A percentile compares a stretch with the other conserved stretches of the same genome.
Evolutionary conservation across 2,329 filamentous ascomycete genomes (phyloP).

Genomic region (Neopestalotiopsis clavispora): DNA sequence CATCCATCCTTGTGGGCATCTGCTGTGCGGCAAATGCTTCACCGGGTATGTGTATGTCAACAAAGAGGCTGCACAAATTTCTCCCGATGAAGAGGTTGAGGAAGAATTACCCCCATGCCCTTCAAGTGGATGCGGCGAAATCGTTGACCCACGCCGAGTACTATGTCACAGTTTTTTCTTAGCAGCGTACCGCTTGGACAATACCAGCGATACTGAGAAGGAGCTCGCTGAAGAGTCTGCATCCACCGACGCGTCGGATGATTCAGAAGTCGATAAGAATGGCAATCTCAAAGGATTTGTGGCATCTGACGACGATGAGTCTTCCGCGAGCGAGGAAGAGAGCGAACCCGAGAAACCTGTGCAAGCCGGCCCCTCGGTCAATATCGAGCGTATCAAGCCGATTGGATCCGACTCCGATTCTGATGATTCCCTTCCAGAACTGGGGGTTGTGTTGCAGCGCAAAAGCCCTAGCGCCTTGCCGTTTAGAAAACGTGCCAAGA

Average conservation of each 20-base stretch:
- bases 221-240: slow-evolving; percentile 17
- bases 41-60: slow-evolving; percentile 25
- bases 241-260: slow-evolving; percentile 19
- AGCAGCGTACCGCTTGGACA: slow-evolving; percentile 24
- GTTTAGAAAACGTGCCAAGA: neutral
- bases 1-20: slow-evolving; percentile 36
- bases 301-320: slow-evolving; percentile 6
- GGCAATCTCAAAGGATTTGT: slow-evolving; percentile 17
- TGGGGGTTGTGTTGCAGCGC: neutral
- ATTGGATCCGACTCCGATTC: neutral
- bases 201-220: slow-evolving; percentile 6
- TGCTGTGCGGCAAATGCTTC: slow-evolving; percentile 34
- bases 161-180: slow-evolving; percentile 30
- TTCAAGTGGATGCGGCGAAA: slow-evolving; percentile 17
- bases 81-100: slow-evolving; percentile 11
- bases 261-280: slow-evolving; percentile 24
- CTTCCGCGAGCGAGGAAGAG: neutral
- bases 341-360: neutral
- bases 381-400: neutral
- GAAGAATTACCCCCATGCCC: neutral
- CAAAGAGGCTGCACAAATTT: slow-evolving; percentile 9
- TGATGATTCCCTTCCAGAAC: neutral
- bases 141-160: slow-evolving; percentile 26
- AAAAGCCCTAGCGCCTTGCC: neutral
- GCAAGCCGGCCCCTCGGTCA: neutral